These are phyloP conservation scores for Arxiozyma bovina DNA, from an alignment of 1,139 yeast genomes.

Conservation along the genomic window DNA sequence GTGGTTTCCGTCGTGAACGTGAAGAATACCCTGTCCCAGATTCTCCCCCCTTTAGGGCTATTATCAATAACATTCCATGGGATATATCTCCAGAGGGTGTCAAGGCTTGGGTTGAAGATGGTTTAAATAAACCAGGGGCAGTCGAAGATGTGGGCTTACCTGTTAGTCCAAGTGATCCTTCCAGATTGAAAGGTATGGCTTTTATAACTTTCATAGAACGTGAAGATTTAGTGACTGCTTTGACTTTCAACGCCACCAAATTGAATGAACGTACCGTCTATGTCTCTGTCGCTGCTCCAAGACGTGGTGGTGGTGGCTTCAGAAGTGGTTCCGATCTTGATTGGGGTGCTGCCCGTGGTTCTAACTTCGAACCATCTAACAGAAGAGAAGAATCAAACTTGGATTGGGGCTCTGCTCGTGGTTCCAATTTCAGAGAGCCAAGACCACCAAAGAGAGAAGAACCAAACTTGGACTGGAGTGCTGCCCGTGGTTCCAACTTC, in stretches of 20 bases:
- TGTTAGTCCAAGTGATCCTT: slow-evolving; percentile 49
- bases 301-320: slow-evolving; percentile 42
- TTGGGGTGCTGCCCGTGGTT: slow-evolving; percentile 52
- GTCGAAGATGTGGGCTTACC: slow-evolving; percentile 54
- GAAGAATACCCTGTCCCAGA: slow-evolving; percentile 83
- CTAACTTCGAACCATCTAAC: slow-evolving; percentile 25
- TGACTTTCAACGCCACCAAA: slow-evolving; percentile 53
- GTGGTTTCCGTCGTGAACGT: slow-evolving; percentile 32
- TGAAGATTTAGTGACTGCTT: slow-evolving; percentile 59
- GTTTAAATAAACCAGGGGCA: slow-evolving; percentile 49
- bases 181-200: slow-evolving; percentile 76
- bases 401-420: slow-evolving; percentile 41
- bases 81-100: slow-evolving; percentile 63
- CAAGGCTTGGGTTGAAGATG: slow-evolving; percentile 57
- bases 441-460: slow-evolving; percentile 34
- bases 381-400: slow-evolving; percentile 39
- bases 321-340: slow-evolving; percentile 50
- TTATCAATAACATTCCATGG: slow-evolving; percentile 81
- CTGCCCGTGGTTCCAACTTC: slow-evolving; percentile 43
- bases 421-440: slow-evolving; percentile 30
- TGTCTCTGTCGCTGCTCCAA: slow-evolving; percentile 74
- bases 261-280: slow-evolving; percentile 70
- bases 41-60: slow-evolving; percentile 83
- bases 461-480: slow-evolving; percentile 46
- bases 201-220: slow-evolving; percentile 70